A percentile compares a stretch with the other conserved stretches of the same genome.
Evolutionary conservation across 2,329 filamentous ascomycete species (phyloP).

Genomic region (Sclerotinia minor): DNA sequence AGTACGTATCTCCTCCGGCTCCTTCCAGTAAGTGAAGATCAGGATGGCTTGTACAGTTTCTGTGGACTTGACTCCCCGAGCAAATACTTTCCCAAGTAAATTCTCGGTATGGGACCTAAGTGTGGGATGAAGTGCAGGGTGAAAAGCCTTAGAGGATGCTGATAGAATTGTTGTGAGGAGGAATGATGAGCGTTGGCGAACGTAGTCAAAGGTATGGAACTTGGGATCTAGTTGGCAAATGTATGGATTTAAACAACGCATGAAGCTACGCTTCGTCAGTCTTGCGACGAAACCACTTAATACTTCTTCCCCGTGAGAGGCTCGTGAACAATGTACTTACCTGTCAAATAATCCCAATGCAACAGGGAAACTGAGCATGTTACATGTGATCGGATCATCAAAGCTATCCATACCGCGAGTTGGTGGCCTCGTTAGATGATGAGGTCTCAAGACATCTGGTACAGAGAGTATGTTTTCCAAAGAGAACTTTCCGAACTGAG

Average conservation of each 20-base stretch:
- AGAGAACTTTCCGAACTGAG: slow-evolving; percentile 43
- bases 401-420: slow-evolving; percentile 14
- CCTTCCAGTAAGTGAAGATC: slow-evolving; percentile 48
- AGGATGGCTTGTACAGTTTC: slow-evolving; percentile 46
- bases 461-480: slow-evolving; percentile 41
- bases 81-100: slow-evolving; percentile 40
- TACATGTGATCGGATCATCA: slow-evolving; percentile 39
- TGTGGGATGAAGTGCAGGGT: slow-evolving; percentile 40
- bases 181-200: slow-evolving; percentile 43
- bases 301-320: background rate
- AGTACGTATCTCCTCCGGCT: slow-evolving; percentile 45
- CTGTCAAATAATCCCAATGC: slow-evolving; percentile 41
- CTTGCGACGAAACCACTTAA: no score
- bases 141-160: slow-evolving; percentile 44
- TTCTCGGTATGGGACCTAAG: slow-evolving; percentile 41
- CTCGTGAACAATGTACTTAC: slow-evolving; percentile 4
- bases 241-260: slow-evolving; percentile 45
- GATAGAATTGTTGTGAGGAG: slow-evolving; percentile 43
- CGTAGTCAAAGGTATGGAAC: slow-evolving; percentile 45
- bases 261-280: slow-evolving; percentile 40
- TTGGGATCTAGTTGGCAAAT: slow-evolving; percentile 45
- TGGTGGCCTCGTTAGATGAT: slow-evolving; percentile 2
- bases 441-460: slow-evolving; percentile 21
- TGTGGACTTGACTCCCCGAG: slow-evolving; percentile 43
- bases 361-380: slow-evolving; percentile 38